phyloP scores from a whole-genome alignment of 495 filamentous ascomycete genomes.

The Ascobolus immersus region DNA sequence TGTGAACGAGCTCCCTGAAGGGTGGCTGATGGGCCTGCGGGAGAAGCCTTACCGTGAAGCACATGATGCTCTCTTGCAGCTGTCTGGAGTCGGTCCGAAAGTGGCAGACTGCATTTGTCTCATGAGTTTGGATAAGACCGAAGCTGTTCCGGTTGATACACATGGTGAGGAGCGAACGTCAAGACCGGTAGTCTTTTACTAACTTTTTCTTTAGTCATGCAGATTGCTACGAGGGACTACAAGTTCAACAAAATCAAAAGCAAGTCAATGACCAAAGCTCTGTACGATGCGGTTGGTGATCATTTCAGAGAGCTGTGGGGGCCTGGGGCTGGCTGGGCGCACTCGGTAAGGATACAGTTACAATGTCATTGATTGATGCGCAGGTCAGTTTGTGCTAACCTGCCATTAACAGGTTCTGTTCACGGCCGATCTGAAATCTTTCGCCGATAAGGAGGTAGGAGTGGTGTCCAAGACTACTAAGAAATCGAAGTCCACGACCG shows the following conservation, averaged over 20 bases:
- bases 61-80: conserved; percentile 48
- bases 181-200: too few relatives aligned
- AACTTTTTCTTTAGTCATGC: conserved; percentile 39
- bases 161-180: conserved; percentile 57
- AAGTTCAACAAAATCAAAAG: conserved; percentile 64
- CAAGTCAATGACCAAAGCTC: conserved; percentile 64
- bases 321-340: conserved; percentile 85
- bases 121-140: conserved; percentile 93
- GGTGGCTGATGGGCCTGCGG: conserved; percentile 49
- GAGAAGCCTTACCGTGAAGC: conserved; percentile 48
- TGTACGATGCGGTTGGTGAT: conserved; percentile 71
- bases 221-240: conserved; percentile 91
- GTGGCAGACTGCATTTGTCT: conserved; percentile 90
- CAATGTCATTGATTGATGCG: neutral
- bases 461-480: conserved; percentile 23
- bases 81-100: conserved; percentile 84
- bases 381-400: neutral
- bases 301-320: conserved; percentile 85
- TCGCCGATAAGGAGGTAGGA: conserved; percentile 45
- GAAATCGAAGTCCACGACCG: conserved; percentile 12
- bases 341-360: conserved; percentile 30
- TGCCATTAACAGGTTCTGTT: conserved; percentile 35
- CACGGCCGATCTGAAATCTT: conserved; percentile 71
- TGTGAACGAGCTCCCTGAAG: conserved; percentile 32
- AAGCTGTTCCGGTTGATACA: conserved; percentile 85